Evolutionary conservation across 1,284 basidiomycete species (phyloP).

Genomic region (Mycena sp.): DNA sequence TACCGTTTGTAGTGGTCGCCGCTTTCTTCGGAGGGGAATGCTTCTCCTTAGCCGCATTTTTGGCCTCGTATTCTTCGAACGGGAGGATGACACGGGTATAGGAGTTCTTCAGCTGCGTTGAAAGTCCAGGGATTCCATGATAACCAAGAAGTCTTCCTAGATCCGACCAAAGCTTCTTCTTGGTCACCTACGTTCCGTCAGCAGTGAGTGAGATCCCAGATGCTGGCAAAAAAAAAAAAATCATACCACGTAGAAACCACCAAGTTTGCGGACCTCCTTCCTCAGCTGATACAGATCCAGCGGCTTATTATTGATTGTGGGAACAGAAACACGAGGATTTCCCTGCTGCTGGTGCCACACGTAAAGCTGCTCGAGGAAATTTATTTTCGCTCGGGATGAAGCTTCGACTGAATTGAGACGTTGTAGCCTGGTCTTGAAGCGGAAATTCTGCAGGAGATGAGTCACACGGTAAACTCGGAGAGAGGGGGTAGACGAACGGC

Average conservation of each 20-base stretch:
- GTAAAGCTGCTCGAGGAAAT: conserved; percentile 97
- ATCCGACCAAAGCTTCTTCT: conserved; percentile 87
- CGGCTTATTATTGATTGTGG: conserved; percentile 91
- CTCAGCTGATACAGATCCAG: conserved; percentile 94
- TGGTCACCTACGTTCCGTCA: conserved; percentile 68
- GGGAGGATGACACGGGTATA: conserved; percentile 93
- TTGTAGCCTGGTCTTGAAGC: conserved; percentile 96
- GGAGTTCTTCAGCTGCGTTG: conserved; percentile 89
- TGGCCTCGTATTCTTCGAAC: conserved; percentile 85
- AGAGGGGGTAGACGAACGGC: conserved; percentile 66
- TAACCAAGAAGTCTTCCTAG: conserved; percentile 87
- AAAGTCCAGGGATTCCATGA: conserved; percentile 83
- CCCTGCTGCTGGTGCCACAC: conserved; percentile 93
- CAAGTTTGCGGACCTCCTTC: conserved; percentile 90
- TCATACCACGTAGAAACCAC: conserved; percentile 87
- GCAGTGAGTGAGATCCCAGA: conserved; percentile 5
- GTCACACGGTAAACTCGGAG: conserved; percentile 39
- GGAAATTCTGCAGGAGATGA: conserved; percentile 71
- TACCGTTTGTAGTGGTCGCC: conserved; percentile 50
- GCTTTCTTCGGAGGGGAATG: conserved; percentile 46
- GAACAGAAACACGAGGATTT: conserved; percentile 87
- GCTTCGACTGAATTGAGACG: conserved; percentile 97
- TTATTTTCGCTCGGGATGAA: conserved; percentile 94
- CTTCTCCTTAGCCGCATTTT: conserved; percentile 54
- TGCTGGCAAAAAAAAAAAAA: conserved; percentile 41